Conservation (phyloP, 164 flowering plant genomes). For the Magnolia kwangsiensis region DNA sequence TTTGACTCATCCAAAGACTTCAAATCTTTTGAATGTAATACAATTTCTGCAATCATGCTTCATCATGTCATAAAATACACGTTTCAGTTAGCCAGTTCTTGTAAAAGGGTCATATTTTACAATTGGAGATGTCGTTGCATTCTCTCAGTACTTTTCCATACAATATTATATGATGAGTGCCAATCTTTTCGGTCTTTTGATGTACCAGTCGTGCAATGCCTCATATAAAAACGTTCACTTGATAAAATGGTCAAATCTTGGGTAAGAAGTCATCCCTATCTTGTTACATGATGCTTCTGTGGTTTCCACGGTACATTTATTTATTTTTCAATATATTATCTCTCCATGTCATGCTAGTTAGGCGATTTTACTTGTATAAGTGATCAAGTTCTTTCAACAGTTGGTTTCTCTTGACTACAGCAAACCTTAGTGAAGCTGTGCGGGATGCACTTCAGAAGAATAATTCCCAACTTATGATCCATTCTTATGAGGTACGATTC, state of each 20-base stretch:
- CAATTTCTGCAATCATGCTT: neutral
- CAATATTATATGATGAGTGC: neutral
- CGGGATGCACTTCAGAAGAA: slow-evolving; percentile 99
- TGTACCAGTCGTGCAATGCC: slow-evolving; percentile 96
- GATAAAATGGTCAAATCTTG: slow-evolving; percentile 86
- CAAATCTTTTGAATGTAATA: no score
- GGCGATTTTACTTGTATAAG: neutral
- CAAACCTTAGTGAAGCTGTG: slow-evolving; percentile 99
- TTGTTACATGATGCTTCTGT: neutral
- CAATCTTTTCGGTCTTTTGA: neutral
- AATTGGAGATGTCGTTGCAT: neutral
- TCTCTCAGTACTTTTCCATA: neutral
- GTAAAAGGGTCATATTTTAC: neutral
- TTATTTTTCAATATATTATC: neutral
- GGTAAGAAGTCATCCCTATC: slow-evolving; percentile 49
- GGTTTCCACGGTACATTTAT: neutral
- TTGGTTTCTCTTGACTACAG: slow-evolving; percentile 89
- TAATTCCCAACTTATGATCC: slow-evolving; percentile 92
- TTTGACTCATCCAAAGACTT: no score
- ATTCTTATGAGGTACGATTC: slow-evolving; percentile 86
- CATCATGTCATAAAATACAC: neutral
- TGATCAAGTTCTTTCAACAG: slow-evolving; percentile 36
- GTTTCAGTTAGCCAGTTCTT: neutral
- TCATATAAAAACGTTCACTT: slow-evolving; percentile 91
- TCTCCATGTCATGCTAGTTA: slow-evolving; percentile 6